Percentiles rank a stretch among this genome's conserved stretches.
phyloP scores from a whole-genome alignment of 1,139 yeast species.

The Kurtzmaniella quercitrusa region DNA sequence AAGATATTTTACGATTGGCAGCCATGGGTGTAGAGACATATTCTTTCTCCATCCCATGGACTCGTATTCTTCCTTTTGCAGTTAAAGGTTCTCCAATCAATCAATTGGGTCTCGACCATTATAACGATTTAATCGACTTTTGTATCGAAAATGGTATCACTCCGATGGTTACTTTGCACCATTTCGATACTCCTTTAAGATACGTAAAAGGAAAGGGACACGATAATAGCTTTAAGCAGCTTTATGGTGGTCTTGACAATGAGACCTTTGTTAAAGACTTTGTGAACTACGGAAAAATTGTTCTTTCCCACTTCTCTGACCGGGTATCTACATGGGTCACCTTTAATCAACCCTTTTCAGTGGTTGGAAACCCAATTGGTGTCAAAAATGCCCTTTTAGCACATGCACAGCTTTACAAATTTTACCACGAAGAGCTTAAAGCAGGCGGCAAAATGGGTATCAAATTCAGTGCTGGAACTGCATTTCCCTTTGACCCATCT shows the following conservation, averaged over 20 bases:
- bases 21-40: slow-evolving; percentile 29
- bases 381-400: slow-evolving; percentile 26
- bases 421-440: slow-evolving; percentile 23
- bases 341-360: slow-evolving; percentile 28
- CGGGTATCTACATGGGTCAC: slow-evolving; percentile 30
- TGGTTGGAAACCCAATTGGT: slow-evolving; percentile 15
- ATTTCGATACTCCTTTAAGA: slow-evolving; percentile 29
- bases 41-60: slow-evolving; percentile 32
- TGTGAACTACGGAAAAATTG: slow-evolving; percentile 25
- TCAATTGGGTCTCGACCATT: slow-evolving; percentile 27
- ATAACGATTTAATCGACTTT: slow-evolving; percentile 27
- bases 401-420: slow-evolving; percentile 24
- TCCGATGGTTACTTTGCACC: slow-evolving; percentile 32
- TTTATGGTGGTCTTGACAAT: slow-evolving; percentile 22
- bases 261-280: slow-evolving; percentile 25
- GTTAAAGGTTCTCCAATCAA: slow-evolving; percentile 27
- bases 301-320: slow-evolving; percentile 27
- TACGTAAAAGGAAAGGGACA: slow-evolving; percentile 10
- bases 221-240: slow-evolving; percentile 9
- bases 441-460: slow-evolving; percentile 22
- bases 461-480: slow-evolving; percentile 17
- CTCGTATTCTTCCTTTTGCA: slow-evolving; percentile 29
- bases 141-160: slow-evolving; percentile 22
- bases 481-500: slow-evolving; percentile 15
- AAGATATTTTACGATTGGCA: slow-evolving; percentile 27